phyloP scores from a whole-genome alignment of 1,284 basidiomycete genomes.

The Kalmanozyma brasiliensis region DNA sequence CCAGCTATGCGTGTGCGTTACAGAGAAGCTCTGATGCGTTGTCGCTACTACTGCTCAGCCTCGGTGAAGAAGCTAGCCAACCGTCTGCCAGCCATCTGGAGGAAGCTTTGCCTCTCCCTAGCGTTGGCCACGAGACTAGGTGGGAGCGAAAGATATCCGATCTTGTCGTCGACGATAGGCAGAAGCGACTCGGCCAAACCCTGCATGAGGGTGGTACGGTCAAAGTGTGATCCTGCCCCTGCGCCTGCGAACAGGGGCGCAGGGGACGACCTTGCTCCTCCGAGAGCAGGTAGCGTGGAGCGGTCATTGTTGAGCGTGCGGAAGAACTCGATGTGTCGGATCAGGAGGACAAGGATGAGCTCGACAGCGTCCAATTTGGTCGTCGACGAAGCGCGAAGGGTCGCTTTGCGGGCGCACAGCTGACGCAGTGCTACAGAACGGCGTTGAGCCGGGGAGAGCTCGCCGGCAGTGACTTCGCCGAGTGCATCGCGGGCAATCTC shows the following conservation, averaged over 20 bases:
- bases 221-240: slow-evolving; percentile 17
- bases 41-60: slow-evolving; percentile 16
- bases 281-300: background rate
- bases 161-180: slow-evolving; percentile 55
- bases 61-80: slow-evolving; percentile 50
- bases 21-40: background rate
- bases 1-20: too few relatives aligned
- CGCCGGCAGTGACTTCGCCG: slow-evolving; percentile 23
- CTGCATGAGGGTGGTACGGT: slow-evolving; percentile 30
- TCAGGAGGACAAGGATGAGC: slow-evolving; percentile 83
- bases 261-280: slow-evolving; percentile 6
- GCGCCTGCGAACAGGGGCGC: slow-evolving; percentile 8
- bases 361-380: slow-evolving; percentile 79
- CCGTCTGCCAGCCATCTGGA: slow-evolving; percentile 56
- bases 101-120: slow-evolving; percentile 49
- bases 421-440: slow-evolving; percentile 73
- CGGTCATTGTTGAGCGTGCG: slow-evolving; percentile 58
- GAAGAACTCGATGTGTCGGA: slow-evolving; percentile 80
- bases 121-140: slow-evolving; percentile 48
- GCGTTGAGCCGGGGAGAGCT: slow-evolving; percentile 34
- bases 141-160: slow-evolving; percentile 45
- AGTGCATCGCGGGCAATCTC: slow-evolving; percentile 69
- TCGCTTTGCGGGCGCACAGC: slow-evolving; percentile 72
- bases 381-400: slow-evolving; percentile 71
- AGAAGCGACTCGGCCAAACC: slow-evolving; percentile 38